phyloP scores from a whole-genome alignment of 73 alveolate species.

The Blepharisma japonicum region DNA sequence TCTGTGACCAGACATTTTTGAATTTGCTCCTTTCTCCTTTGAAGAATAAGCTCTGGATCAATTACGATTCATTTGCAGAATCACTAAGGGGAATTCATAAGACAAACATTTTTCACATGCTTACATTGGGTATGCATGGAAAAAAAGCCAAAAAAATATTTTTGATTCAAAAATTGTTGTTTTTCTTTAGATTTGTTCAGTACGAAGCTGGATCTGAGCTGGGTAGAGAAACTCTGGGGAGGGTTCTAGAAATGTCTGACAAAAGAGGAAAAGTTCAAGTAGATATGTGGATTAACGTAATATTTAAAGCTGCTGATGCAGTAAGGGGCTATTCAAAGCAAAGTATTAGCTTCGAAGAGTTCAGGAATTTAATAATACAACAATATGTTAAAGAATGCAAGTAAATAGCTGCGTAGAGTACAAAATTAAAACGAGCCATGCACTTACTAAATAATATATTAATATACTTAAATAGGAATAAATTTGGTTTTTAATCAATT shows the following conservation, averaged over 20 bases:
- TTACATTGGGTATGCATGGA: not conserved
- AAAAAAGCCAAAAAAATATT: not conserved
- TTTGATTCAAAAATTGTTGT: conserved; percentile 20
- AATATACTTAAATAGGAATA: too few relatives aligned
- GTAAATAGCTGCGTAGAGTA: too few relatives aligned
- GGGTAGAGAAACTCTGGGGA: not conserved
- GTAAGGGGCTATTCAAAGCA: not conserved
- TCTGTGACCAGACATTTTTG: not conserved
- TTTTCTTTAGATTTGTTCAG: conserved; percentile 22
- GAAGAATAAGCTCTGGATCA: not conserved
- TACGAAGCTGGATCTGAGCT: not conserved
- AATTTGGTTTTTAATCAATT: too few relatives aligned
- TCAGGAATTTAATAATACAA: not conserved
- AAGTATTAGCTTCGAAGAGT: not conserved
- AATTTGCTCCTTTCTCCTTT: not conserved
- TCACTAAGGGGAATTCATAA: not conserved
- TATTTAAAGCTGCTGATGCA: not conserved
- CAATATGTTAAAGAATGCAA: too few relatives aligned
- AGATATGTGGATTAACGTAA: not conserved
- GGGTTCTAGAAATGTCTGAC: not conserved
- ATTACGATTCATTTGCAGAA: not conserved
- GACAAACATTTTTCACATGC: not conserved
- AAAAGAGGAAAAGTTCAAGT: conserved; percentile 1
- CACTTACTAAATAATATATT: too few relatives aligned
- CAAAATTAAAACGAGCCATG: too few relatives aligned